A percentile compares a stretch with the other conserved stretches of the same genome.
phyloP scores from a whole-genome alignment of 148 eudicot species.

The Spergularia bocconei region DNA sequence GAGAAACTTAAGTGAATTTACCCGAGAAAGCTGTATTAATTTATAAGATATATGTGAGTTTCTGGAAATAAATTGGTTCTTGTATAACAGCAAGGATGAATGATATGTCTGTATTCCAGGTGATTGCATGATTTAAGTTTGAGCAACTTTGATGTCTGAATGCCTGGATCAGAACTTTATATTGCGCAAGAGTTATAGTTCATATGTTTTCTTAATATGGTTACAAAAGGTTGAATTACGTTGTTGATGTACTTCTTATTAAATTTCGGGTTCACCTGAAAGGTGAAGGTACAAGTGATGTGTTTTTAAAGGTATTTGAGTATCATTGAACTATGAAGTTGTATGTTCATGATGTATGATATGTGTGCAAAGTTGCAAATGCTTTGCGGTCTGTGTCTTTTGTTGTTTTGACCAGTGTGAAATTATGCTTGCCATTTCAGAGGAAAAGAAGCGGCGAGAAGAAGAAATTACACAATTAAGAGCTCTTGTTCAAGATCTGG shows the following conservation, averaged over 20 bases:
- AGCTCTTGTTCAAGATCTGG: conserved; percentile 75
- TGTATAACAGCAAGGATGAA: too few species aligned
- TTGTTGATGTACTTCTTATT: background rate
- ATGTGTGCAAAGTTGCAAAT: background rate
- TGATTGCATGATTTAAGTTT: background rate
- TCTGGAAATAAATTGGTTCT: too few species aligned
- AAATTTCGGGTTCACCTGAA: background rate
- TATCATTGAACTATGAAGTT: background rate
- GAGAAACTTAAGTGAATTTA: background rate
- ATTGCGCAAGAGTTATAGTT: background rate
- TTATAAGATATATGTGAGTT: background rate
- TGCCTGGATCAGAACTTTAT: background rate
- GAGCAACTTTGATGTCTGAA: too few species aligned
- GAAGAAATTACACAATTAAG: conserved; percentile 71
- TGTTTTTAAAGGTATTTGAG: background rate
- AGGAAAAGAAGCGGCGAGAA: conserved; percentile 53
- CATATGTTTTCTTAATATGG: background rate
- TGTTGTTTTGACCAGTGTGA: conserved; percentile 13
- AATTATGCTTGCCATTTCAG: conserved; percentile 46
- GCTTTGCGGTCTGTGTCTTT: background rate
- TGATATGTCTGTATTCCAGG: background rate
- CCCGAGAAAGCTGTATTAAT: background rate
- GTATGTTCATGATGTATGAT: background rate
- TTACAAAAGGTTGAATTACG: background rate
- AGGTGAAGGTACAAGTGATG: background rate